Evolutionary conservation across 352 stramenopile genomes (phyloP), one percentile per base, ranked within the genome.

Genomic region (Pythium plurisporium): DNA sequence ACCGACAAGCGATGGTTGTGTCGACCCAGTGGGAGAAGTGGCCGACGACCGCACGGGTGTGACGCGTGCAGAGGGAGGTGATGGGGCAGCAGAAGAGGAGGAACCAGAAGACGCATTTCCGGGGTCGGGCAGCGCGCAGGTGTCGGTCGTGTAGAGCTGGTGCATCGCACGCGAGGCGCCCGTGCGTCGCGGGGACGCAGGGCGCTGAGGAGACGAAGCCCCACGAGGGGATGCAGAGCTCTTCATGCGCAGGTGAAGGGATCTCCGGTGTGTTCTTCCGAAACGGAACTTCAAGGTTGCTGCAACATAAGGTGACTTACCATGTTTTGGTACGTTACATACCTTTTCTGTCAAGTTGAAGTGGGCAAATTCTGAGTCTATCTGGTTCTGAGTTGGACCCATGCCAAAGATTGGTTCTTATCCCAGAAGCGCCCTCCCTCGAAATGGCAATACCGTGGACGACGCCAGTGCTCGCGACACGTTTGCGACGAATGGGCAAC

Each of bases 401-500:
- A 11, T 9, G 3, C 22, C 10, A 22, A 7, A 1, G 3, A 38
- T 10, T 4, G 27, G 17, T 47, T 57, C 49, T 57, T 57, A 40
- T 57, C 49, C 34, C 12, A n/a, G 3, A n/a, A n/a, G n/a, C n/a
- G n/a, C n/a, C n/a, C n/a, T n/a, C 20, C 27, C 36, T 22, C 8
- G 22, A 42, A 42, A 42, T 42, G 36, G 15, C 12, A 42, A n/a
- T 22, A 30, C 20, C 25, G 49, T 26, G 19, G 19, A 31, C 7
- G 6, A 43, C 20, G 20, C 20, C 46, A 31, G n/a, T n/a, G n/a
- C n/a, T n/a, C n/a, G n/a, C n/a, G n/a, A n/a, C n/a, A n/a, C n/a
- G n/a, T n/a, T n/a, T n/a, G n/a, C 1, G 11, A 26, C n/a, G n/a
- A 5, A 90, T 90, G 79, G 79, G 79, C n/a, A 90, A 90, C 57